Evolutionary conservation across 345 rosid species (phyloP).

Genomic region (Crucihimalaya himalaica): DNA sequence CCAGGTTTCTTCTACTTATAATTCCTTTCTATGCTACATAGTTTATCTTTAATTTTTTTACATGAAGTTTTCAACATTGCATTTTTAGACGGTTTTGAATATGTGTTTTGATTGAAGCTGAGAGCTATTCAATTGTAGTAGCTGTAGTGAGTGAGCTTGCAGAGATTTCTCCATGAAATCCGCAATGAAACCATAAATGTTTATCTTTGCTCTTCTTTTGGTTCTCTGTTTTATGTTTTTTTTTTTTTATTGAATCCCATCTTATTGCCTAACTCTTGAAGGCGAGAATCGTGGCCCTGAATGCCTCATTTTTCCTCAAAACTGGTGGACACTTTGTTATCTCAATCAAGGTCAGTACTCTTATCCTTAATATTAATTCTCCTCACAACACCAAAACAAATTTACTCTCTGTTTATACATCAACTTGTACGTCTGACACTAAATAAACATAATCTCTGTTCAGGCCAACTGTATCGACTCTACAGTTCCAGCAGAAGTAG

Average conservation of each 20-base stretch:
- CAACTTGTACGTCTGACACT: background rate
- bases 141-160: background rate
- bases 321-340: constrained; percentile 93
- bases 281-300: constrained; percentile 92
- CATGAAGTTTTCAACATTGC: background rate
- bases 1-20: background rate
- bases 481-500: constrained; percentile 83
- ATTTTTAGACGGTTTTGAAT: background rate
- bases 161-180: background rate
- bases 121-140: background rate
- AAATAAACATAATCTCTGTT: background rate
- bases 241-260: background rate
- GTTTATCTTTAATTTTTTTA: too few relatives aligned
- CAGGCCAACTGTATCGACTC: constrained; percentile 97
- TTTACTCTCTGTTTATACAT: background rate
- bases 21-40: too few relatives aligned
- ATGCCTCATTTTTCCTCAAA: constrained; percentile 80
- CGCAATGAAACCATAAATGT: background rate
- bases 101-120: too few relatives aligned
- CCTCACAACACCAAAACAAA: background rate
- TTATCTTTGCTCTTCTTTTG: background rate
- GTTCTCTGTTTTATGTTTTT: background rate
- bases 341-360: constrained; percentile 74
- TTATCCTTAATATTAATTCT: background rate
- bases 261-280: constrained; percentile 38